phyloP scores from a whole-genome alignment of 192 early-diverging fungal genomes.

The Coemansia sp. region DNA sequence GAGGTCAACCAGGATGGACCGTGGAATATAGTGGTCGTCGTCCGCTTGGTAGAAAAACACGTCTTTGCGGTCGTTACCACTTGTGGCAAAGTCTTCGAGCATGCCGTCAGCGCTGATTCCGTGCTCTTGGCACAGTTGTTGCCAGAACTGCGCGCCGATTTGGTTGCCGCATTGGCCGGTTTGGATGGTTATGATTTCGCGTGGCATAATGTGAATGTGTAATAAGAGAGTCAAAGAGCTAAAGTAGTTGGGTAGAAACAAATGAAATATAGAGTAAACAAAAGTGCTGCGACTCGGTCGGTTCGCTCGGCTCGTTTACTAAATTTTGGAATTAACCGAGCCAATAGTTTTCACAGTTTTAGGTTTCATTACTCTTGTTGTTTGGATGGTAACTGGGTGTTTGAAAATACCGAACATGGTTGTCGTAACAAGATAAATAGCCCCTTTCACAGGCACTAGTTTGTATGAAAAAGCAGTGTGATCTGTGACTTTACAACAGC shows the following conservation, averaged over 20 bases:
- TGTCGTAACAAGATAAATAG: no score
- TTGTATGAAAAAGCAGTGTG: no score
- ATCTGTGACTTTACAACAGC: no score
- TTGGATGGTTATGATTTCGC: constrained; percentile 96
- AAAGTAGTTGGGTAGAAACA: neutral
- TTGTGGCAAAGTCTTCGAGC: constrained; percentile 86
- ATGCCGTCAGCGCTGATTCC: constrained; percentile 93
- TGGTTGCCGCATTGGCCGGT: constrained; percentile 98
- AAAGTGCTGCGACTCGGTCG: neutral
- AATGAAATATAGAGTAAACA: neutral
- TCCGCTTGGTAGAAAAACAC: constrained; percentile 99
- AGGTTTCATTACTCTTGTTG: no score
- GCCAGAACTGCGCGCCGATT: constrained; percentile 96
- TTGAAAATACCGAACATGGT: no score
- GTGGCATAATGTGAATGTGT: constrained; percentile 59
- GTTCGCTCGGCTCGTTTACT: neutral
- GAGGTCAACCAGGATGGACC: constrained; percentile 86
- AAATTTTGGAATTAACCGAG: no score
- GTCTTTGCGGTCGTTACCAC: constrained; percentile 89
- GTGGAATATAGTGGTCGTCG: constrained; percentile 97
- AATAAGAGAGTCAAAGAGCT: neutral
- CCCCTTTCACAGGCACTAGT: no score
- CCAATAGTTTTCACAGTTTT: no score
- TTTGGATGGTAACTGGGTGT: no score
- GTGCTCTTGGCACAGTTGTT: constrained; percentile 88